Percentiles rank a stretch among this genome's conserved stretches.
phyloP scores from a whole-genome alignment of 495 filamentous ascomycete genomes.

The Pseudoneurospora amorphoporcata region DNA sequence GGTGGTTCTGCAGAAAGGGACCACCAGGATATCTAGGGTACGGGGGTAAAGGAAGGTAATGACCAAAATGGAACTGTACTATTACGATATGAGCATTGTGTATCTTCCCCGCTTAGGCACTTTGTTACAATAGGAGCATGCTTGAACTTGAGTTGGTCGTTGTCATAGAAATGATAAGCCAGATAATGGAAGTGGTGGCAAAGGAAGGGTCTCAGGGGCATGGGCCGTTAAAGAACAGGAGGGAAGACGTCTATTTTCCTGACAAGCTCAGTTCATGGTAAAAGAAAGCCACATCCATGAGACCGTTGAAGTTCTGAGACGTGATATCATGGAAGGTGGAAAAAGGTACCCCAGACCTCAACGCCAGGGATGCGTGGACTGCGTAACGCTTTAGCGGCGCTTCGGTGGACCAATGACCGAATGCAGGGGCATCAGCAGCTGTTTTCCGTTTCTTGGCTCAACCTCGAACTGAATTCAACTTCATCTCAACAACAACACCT shows the following conservation, averaged over 20 bases:
- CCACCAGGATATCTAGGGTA: neutral
- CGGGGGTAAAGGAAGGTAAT: constrained; percentile 3
- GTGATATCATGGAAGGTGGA: neutral
- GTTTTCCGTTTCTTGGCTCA: neutral
- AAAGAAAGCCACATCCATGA: neutral
- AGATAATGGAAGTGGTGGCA: neutral
- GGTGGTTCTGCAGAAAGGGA: neutral
- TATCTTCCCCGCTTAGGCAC: constrained; percentile 20
- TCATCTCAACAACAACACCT: neutral
- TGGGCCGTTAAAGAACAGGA: neutral
- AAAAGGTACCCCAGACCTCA: neutral
- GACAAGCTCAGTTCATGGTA: neutral
- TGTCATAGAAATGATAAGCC: neutral
- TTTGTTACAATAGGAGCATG: constrained; percentile 2
- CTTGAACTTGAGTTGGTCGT: neutral
- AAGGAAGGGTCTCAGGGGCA: neutral
- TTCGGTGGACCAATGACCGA: neutral
- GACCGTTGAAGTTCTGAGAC: neutral
- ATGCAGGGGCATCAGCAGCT: neutral
- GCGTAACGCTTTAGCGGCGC: neutral
- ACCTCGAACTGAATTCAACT: neutral
- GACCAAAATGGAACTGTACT: constrained; percentile 16
- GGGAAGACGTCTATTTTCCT: neutral
- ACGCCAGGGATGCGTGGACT: neutral
- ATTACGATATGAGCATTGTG: constrained; percentile 17